Evolutionary conservation across 2,329 filamentous ascomycete genomes (phyloP).

Genomic region (Pyrenophora graminea): DNA sequence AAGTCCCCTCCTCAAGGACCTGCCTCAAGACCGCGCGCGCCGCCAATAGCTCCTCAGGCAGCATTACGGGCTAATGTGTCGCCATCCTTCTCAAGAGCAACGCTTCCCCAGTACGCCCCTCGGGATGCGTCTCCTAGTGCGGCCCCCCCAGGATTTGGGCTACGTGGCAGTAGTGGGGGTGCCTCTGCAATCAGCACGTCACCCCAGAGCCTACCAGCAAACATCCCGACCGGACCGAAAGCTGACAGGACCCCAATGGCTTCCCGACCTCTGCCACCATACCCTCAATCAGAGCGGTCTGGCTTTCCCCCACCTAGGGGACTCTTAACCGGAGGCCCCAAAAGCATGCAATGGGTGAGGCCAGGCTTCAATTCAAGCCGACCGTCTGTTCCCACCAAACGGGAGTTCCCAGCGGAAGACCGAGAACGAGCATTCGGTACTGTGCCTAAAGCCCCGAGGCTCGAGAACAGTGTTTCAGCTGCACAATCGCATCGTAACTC

Average conservation of each 20-base stretch:
- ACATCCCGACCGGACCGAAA: conserved; percentile 49
- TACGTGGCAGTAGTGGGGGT: conserved; percentile 27
- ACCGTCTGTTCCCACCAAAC: conserved; percentile 49
- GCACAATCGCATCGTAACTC: conserved; percentile 27
- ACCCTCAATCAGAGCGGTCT: conserved; percentile 35
- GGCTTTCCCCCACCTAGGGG: conserved; percentile 35
- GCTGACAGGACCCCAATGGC: conserved; percentile 40
- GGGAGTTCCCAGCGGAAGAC: conserved; percentile 52
- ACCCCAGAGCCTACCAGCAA: conserved; percentile 41
- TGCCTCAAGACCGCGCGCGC: conserved; percentile 31
- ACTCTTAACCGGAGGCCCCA: conserved; percentile 40
- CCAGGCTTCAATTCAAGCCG: conserved; percentile 45
- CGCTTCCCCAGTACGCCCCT: conserved; percentile 28
- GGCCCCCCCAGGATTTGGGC: conserved; percentile 29
- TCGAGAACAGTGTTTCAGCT: conserved; percentile 29
- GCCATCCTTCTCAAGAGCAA: conserved; percentile 38
- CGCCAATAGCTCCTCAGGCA: conserved; percentile 43
- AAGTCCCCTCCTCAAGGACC: conserved; percentile 40
- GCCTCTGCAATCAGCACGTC: conserved; percentile 39
- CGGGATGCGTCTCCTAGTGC: conserved; percentile 37
- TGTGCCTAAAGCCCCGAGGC: conserved; percentile 40
- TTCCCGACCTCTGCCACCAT: conserved; percentile 37
- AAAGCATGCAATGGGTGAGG: conserved; percentile 51
- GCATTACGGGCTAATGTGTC: conserved; percentile 37
- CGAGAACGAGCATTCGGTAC: conserved; percentile 44